Evolutionary conservation across 805 yeast genomes (phyloP).

Genomic region (Torulaspora indica): DNA sequence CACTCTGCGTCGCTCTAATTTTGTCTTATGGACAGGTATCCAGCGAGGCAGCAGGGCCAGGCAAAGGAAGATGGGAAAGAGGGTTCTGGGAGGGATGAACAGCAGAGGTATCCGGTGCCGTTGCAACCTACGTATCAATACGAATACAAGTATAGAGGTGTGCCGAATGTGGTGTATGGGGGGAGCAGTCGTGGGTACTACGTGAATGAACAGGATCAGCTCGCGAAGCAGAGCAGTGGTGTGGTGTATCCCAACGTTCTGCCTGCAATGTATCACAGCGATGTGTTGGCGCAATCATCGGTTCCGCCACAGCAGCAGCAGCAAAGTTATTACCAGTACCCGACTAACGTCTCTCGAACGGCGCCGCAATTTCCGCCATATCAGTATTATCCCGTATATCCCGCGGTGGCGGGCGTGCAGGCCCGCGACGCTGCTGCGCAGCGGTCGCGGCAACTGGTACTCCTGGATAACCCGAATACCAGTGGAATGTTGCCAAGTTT

Average conservation of each 20-base stretch:
- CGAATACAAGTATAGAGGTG: no score
- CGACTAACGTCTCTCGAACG: neutral
- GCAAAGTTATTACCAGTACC: neutral
- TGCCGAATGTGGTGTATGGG: neutral
- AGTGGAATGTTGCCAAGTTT: neutral
- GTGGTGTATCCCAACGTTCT: no score
- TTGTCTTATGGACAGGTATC: neutral
- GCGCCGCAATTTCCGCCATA: neutral
- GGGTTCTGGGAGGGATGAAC: no score
- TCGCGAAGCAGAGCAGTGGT: no score
- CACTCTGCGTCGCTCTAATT: no score
- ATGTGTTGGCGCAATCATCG: neutral
- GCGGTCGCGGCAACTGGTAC: neutral
- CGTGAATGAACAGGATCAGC: neutral
- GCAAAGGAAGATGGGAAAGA: neutral
- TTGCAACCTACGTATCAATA: neutral
- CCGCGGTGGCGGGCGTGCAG: neutral
- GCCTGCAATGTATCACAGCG: neutral
- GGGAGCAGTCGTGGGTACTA: no score
- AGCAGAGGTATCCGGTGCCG: neutral
- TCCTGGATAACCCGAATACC: neutral
- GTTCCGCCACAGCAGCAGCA: neutral
- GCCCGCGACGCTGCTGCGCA: neutral
- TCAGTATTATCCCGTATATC: slow-evolving; percentile 1
- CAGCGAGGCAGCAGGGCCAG: neutral